phyloP scores from a whole-genome alignment of 78 protist species.

The Dictyostelium citrinum region DNA sequence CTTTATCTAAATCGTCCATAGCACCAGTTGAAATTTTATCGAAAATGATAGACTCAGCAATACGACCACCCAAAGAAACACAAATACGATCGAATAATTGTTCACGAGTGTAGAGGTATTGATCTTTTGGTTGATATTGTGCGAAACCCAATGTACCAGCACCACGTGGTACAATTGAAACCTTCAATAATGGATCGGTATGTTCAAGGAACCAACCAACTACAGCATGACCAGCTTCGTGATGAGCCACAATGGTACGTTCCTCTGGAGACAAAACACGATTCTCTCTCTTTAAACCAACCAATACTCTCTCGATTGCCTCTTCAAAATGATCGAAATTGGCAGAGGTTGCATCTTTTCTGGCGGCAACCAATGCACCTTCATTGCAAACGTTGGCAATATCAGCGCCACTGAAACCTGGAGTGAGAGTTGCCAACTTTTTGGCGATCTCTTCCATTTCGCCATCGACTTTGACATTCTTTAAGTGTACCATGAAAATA shows the following conservation, averaged over 20 bases:
- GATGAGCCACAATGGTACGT: constrained; percentile 94
- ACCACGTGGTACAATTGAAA: constrained; percentile 98
- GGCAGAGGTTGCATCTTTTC: constrained; percentile 71
- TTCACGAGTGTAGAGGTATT: constrained; percentile 86
- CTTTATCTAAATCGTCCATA: constrained; percentile 91
- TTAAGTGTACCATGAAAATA: constrained; percentile 93
- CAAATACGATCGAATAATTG: constrained; percentile 90
- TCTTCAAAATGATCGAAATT: constrained; percentile 86
- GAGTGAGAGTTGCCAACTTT: constrained; percentile 82
- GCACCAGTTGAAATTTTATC: constrained; percentile 96
- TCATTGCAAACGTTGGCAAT: constrained; percentile 96
- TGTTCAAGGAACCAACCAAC: constrained; percentile 97
- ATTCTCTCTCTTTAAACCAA: constrained; percentile 86
- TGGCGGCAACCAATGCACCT: constrained; percentile 94
- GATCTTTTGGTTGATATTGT: constrained; percentile 96
- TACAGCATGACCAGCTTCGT: constrained; percentile 99
- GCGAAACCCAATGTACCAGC: constrained; percentile 96
- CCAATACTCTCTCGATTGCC: constrained; percentile 95
- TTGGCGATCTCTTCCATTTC: constrained; percentile 69
- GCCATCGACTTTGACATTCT: constrained; percentile 61
- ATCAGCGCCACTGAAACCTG: constrained; percentile 96
- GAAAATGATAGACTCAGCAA: constrained; percentile 89
- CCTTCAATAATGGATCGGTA: constrained; percentile 96
- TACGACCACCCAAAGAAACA: constrained; percentile 95
- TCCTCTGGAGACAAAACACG: constrained; percentile 86